These are phyloP conservation scores for Cyclotella atomus DNA, from an alignment of 108 stramenopile species.

Conservation along the genomic window DNA sequence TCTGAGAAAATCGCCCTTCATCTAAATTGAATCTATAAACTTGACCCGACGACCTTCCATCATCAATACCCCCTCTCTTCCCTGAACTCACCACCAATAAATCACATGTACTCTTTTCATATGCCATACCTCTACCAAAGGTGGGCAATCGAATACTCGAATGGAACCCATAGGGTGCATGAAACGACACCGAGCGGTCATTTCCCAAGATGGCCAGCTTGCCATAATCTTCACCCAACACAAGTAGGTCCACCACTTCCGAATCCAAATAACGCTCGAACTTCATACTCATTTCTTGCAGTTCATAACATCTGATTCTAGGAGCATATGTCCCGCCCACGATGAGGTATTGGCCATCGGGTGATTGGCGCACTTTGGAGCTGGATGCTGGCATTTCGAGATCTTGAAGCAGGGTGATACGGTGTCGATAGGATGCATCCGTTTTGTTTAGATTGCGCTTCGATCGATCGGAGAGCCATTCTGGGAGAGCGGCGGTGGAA, in stretches of 20 bases:
- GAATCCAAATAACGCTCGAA: constrained; percentile 96
- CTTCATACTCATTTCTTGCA: constrained; percentile 96
- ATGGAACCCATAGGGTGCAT: constrained; percentile 98
- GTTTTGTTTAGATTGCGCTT: constrained; percentile 89
- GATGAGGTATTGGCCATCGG: constrained; percentile 91
- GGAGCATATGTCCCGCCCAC: constrained; percentile 97
- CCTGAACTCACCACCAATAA: constrained; percentile 87
- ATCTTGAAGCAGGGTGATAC: constrained; percentile 98
- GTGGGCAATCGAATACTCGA: constrained; percentile 91
- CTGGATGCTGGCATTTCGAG: constrained; percentile 94
- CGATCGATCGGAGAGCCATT: constrained; percentile 96
- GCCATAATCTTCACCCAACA: constrained; percentile 92
- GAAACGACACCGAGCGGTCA: constrained; percentile 95
- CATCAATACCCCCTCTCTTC: constrained; percentile 24
- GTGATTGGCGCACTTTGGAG: constrained; percentile 76
- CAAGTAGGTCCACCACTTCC: constrained; percentile 90
- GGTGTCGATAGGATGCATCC: constrained; percentile 88
- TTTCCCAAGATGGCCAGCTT: constrained; percentile 93
- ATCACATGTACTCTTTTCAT: constrained; percentile 91
- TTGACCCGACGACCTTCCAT: constrained; percentile 45
- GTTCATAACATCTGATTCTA: constrained; percentile 93
- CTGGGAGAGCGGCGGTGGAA: constrained; percentile 90
- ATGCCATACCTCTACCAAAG: constrained; percentile 94
- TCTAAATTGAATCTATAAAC: constrained; percentile 96
- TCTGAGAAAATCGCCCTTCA: constrained; percentile 93